Evolutionary conservation across 2,329 filamentous ascomycete species (phyloP), one percentile per base, ranked within the genome.

Genomic region (Cercospora beticola): DNA sequence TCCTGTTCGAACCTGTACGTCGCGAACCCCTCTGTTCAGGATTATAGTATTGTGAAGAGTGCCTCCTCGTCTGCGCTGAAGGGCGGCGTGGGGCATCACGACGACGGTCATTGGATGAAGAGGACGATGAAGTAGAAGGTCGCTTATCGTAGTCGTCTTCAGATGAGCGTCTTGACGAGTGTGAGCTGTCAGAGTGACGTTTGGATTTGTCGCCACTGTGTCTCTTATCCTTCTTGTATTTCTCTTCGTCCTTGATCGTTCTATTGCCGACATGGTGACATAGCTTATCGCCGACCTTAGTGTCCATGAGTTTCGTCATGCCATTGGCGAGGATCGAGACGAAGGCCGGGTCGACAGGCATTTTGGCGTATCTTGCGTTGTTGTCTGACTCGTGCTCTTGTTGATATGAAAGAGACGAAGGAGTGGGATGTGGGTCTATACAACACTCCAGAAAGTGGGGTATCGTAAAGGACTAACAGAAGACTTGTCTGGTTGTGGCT

Each of bases 11-110:
- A 5, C 62, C 62, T 6, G 62, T 64, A 21, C 62, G 49, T 36
- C 52, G 28, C 5, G 62, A 64, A n/a, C 62, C 62, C 9, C 31
- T 31, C 36, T 64, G 62, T n/a, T 64, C 62, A 3, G 62, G 62
- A 18, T 64, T 64, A n/a, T 64, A 64, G 52, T 64, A 58, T 30
- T 54, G 49, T n/a, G 62, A 64, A 52, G 62, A 64, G 12, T 57
- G 52, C 16, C 62, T 33, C 23, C 49, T 36, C 31, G 26, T 21
- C 30, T 64, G 43, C 23, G 52, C 52, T 2, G 62, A 18, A 58
- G 46, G 62, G n/a, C 49, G 52, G 16, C 62, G 30, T 7, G 62
- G 62, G 1, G 30, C 62, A n/a, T 64, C 62, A 43, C 36, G 33
- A 28, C 33, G 30, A 16, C 31, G 26, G 12, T 54, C n/a, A 18